phyloP scores from a whole-genome alignment of 177 flowering plant genomes.

The Vitis hybrid region DNA sequence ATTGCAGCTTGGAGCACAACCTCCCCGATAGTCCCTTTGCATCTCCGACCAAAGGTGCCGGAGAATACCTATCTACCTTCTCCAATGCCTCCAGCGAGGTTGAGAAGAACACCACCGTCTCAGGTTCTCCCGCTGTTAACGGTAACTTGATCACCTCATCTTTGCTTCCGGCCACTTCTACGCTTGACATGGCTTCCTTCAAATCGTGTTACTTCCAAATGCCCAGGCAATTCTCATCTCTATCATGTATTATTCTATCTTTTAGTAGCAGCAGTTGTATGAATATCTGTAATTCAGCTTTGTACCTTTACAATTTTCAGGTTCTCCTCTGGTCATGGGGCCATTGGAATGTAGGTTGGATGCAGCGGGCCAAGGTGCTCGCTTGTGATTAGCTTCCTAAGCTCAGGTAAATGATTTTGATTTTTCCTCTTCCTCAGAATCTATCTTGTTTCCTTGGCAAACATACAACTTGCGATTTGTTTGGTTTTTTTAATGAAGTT shows the following conservation, averaged over 20 bases:
- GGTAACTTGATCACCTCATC: conserved; percentile 36
- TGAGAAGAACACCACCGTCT: conserved; percentile 5
- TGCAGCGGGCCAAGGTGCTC: conserved; percentile 22
- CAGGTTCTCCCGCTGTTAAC: conserved; percentile 25
- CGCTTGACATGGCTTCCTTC: conserved; percentile 62
- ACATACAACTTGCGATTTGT: not conserved
- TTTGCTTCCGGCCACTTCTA: conserved; percentile 37
- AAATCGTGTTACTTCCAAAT: conserved; percentile 74
- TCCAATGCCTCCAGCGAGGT: conserved; percentile 17
- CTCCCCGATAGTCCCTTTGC: conserved; percentile 90
- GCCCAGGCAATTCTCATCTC: conserved; percentile 49
- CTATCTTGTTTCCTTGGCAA: not conserved
- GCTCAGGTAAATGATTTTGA: not conserved
- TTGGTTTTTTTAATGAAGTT: not conserved
- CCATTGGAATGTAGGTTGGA: conserved; percentile 61
- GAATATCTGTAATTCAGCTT: not conserved
- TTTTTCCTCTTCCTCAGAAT: conserved; percentile 23
- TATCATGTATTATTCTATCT: not conserved
- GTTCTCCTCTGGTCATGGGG: conserved; percentile 71
- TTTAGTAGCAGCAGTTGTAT: too few species aligned
- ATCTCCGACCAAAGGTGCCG: conserved; percentile 55
- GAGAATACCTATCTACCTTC: conserved; percentile 29
- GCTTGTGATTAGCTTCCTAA: conserved; percentile 6
- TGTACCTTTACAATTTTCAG: conserved; percentile 28
- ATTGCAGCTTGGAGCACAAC: conserved; percentile 64